These are phyloP conservation scores for Candida nemodendra DNA, from an alignment of 805 yeast genomes.

Conservation along the genomic window DNA sequence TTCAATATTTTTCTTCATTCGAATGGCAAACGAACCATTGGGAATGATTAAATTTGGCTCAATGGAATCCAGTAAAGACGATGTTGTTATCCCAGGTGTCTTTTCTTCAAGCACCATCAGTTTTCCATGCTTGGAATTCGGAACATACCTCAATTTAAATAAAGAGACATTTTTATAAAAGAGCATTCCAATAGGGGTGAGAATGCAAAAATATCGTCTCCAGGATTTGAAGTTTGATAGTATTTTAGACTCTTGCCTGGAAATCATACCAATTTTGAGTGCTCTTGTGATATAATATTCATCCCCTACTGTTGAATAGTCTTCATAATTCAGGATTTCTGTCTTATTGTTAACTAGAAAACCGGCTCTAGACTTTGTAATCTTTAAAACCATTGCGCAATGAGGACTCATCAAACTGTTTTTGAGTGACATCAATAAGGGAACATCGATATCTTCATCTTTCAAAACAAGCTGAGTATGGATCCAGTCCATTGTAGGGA, in stretches of 20 bases:
- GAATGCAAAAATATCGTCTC: constrained; percentile 46
- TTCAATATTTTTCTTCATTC: constrained; percentile 25
- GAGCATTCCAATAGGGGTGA: constrained; percentile 50
- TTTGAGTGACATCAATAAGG: constrained; percentile 14
- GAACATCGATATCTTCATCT: constrained; percentile 16
- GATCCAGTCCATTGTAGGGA: constrained; percentile 12
- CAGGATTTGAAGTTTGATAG: constrained; percentile 32
- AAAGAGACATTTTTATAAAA: constrained; percentile 41
- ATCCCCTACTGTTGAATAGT: constrained; percentile 11
- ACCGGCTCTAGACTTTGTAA: constrained; percentile 26
- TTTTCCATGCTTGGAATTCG: constrained; percentile 14
- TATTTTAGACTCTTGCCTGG: constrained; percentile 38
- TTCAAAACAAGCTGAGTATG: constrained; percentile 10
- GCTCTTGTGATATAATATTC: constrained; percentile 35
- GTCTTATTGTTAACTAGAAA: constrained; percentile 22
- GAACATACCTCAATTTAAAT: constrained; percentile 31
- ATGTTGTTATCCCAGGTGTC: constrained; percentile 12
- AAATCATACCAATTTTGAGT: constrained; percentile 39
- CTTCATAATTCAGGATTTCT: constrained; percentile 11
- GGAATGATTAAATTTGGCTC: constrained; percentile 28
- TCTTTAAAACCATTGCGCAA: constrained; percentile 26
- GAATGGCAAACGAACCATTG: constrained; percentile 29
- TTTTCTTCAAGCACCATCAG: constrained; percentile 31
- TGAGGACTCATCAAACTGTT: constrained; percentile 15
- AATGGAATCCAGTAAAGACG: constrained; percentile 22